These are phyloP conservation scores for Salicornia ramosissima DNA, from an alignment of 148 eudicot species.

Conservation along the genomic window DNA sequence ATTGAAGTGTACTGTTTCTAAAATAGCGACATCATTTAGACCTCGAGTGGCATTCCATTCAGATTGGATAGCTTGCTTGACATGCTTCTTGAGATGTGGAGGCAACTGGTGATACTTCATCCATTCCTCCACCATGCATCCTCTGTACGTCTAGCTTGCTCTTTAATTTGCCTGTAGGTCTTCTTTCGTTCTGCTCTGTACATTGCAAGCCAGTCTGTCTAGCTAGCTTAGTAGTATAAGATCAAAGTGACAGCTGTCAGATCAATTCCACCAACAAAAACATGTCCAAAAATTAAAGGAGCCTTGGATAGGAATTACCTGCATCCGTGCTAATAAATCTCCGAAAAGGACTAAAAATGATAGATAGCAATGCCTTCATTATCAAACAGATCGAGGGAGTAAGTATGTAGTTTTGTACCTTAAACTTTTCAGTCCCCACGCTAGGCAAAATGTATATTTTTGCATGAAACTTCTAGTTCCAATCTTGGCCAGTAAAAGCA, in stretches of 20 bases:
- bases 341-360: not conserved
- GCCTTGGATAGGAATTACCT: not conserved
- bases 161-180: conserved; percentile 7
- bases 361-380: too few species aligned
- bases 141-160: conserved; percentile 9
- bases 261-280: not conserved
- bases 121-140: conserved; percentile 3
- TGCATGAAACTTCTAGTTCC: not conserved
- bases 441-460: not conserved
- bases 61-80: conserved; percentile 9
- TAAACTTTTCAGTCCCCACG: conserved; percentile 16
- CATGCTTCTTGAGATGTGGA: not conserved
- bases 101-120: conserved; percentile 9
- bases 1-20: conserved; percentile 5
- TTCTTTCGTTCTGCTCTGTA: not conserved
- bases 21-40: not conserved
- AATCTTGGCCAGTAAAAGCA: not conserved
- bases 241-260: not conserved
- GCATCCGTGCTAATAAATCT: not conserved
- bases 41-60: conserved; percentile 10
- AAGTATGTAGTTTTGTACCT: too few species aligned
- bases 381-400: too few species aligned
- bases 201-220: conserved; percentile 1
- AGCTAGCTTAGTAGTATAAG: not conserved
- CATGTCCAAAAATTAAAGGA: too few species aligned